A percentile compares a stretch with the other conserved stretches of the same genome.
These are phyloP conservation scores for Sugiyamaella grinbergsii DNA, from an alignment of 1,139 yeast genomes.

Conservation along the genomic window DNA sequence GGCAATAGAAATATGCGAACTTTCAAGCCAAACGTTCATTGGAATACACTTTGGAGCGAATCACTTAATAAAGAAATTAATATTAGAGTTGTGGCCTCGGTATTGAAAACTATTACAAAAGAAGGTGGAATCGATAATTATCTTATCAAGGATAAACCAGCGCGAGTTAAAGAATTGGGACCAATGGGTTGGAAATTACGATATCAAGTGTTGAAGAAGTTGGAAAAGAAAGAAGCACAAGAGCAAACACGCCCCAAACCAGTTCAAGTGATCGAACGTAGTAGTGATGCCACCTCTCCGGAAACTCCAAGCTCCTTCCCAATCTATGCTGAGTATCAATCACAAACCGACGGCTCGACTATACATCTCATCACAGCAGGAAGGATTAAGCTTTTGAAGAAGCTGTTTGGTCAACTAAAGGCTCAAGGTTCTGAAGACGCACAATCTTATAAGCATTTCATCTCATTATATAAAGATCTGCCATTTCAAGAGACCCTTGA, in stretches of 20 bases:
- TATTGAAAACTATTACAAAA: conserved; percentile 78
- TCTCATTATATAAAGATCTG: conserved; percentile 33
- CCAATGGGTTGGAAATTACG: conserved; percentile 88
- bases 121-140: conserved; percentile 96
- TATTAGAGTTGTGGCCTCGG: conserved; percentile 74
- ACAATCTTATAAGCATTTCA: conserved; percentile 50
- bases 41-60: conserved; percentile 81
- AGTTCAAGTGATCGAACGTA: conserved; percentile 21
- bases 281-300: conserved; percentile 20
- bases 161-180: conserved; percentile 89
- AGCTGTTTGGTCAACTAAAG: conserved; percentile 54
- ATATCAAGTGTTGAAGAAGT: conserved; percentile 58
- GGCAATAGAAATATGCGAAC: conserved; percentile 72
- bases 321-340: conserved; percentile 53
- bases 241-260: conserved; percentile 31
- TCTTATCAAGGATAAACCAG: conserved; percentile 79
- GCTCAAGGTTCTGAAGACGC: conserved; percentile 50
- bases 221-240: conserved; percentile 38
- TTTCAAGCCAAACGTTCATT: conserved; percentile 81
- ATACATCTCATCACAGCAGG: conserved; percentile 60
- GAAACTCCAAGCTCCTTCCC: conserved; percentile 35
- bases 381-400: conserved; percentile 60
- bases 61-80: conserved; percentile 58
- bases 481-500: conserved; percentile 43
- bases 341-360: conserved; percentile 40